Evolutionary conservation across 2,329 filamentous ascomycete species (phyloP).

Genomic region (Thelonectria rubi): DNA sequence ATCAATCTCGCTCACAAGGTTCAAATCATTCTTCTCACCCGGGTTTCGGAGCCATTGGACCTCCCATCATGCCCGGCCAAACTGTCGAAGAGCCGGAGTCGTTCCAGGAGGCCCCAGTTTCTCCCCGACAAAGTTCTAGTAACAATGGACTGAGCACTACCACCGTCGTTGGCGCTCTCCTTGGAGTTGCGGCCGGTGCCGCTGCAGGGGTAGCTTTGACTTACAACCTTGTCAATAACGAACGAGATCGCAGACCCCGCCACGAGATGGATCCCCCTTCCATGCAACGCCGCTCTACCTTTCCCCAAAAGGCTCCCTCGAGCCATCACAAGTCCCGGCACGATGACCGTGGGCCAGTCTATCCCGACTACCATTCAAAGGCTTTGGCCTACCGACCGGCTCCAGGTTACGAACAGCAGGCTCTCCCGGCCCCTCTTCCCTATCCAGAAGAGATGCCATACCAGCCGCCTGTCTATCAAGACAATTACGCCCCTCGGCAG

Average conservation of each 20-base stretch:
- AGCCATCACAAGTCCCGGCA: slow-evolving; percentile 32
- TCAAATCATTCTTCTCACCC: slow-evolving; percentile 26
- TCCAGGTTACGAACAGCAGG: slow-evolving; percentile 32
- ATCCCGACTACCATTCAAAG: slow-evolving; percentile 35
- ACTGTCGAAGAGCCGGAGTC: slow-evolving; percentile 31
- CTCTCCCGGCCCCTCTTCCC: slow-evolving; percentile 24
- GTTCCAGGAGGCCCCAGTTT: slow-evolving; percentile 30
- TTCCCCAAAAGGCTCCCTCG: slow-evolving; percentile 53
- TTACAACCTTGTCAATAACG: slow-evolving; percentile 70
- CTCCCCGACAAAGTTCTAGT: slow-evolving; percentile 48
- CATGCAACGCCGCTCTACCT: slow-evolving; percentile 57
- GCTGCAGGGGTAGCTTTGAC: slow-evolving; percentile 67
- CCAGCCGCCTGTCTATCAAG: slow-evolving; percentile 29
- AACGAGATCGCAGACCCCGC: slow-evolving; percentile 55
- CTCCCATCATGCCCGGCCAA: slow-evolving; percentile 36
- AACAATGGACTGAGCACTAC: slow-evolving; percentile 62
- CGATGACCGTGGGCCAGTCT: slow-evolving; percentile 33
- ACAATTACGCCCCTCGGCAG: slow-evolving; percentile 36
- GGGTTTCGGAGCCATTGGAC: slow-evolving; percentile 34
- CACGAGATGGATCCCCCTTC: slow-evolving; percentile 53
- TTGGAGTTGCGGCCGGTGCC: slow-evolving; percentile 78
- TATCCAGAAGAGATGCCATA: slow-evolving; percentile 39
- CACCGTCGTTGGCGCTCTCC: slow-evolving; percentile 76
- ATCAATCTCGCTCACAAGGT: slow-evolving; percentile 26
- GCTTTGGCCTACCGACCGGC: slow-evolving; percentile 34